These are phyloP conservation scores for Lathyrus oleraceus DNA, from an alignment of 306 rosid species.

Conservation along the genomic window DNA sequence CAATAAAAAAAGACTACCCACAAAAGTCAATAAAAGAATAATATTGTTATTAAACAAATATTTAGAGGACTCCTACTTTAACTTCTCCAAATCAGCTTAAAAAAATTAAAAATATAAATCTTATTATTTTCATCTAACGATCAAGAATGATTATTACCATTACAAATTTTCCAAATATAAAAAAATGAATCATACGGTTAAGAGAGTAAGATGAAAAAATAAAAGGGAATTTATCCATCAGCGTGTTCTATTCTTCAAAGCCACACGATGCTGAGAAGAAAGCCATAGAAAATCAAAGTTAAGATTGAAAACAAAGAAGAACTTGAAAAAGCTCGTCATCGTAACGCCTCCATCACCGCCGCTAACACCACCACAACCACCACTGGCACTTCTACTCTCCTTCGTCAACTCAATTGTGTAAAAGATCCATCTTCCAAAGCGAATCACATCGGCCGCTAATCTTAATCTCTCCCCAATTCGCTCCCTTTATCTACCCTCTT, in stretches of 20 bases:
- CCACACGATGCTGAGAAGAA: too few species aligned
- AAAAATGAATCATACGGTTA: neutral
- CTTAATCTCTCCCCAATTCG: neutral
- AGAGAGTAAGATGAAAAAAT: too few species aligned
- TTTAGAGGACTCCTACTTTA: too few species aligned
- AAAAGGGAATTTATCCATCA: too few species aligned
- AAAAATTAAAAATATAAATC: too few species aligned
- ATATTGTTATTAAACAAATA: too few species aligned
- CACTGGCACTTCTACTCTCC: slow-evolving; percentile 48
- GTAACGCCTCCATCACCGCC: slow-evolving; percentile 30
- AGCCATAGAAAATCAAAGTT: too few species aligned
- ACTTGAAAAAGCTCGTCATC: slow-evolving; percentile 73
- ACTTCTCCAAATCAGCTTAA: neutral
- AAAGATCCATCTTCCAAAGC: slow-evolving; percentile 47
- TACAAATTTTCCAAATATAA: too few species aligned
- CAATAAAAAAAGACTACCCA: too few species aligned
- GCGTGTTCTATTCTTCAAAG: too few species aligned
- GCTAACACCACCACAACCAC: slow-evolving; percentile 16
- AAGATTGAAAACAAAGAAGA: slow-evolving; percentile 80
- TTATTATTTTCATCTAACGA: neutral
- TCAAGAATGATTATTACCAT: neutral
- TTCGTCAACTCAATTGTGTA: slow-evolving; percentile 62
- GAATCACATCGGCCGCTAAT: slow-evolving; percentile 47
- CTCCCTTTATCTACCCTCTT: neutral
- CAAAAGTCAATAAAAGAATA: too few species aligned